Evolutionary conservation across 1,284 basidiomycete species (phyloP).

Genomic region (Cutaneotrichosporon cyanovorans): DNA sequence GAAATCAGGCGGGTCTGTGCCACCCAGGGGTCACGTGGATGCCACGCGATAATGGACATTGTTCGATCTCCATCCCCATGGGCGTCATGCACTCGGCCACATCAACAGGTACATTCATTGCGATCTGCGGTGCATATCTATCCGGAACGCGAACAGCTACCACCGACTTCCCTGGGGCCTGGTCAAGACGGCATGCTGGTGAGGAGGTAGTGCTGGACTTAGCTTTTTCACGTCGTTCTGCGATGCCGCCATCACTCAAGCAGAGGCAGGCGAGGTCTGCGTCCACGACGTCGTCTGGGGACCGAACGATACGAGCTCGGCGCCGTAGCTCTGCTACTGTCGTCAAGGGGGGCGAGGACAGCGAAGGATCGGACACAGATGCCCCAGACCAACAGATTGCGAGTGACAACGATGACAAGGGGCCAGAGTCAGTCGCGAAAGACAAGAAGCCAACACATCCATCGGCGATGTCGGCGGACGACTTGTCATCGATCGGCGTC

Average conservation of each 20-base stretch:
- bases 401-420: too few species aligned
- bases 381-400: too few species aligned
- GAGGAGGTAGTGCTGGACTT: too few species aligned
- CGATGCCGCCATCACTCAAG: neutral
- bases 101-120: too few species aligned
- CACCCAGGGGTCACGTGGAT: neutral
- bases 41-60: too few species aligned
- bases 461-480: neutral
- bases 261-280: neutral
- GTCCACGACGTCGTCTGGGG: conserved; percentile 2
- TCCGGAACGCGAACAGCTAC: too few species aligned
- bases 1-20: conserved; percentile 3
- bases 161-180: too few species aligned
- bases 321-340: neutral
- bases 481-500: neutral
- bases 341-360: neutral
- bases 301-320: neutral
- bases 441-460: neutral
- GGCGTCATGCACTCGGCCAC: too few species aligned
- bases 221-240: too few species aligned
- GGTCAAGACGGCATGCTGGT: neutral
- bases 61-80: too few species aligned
- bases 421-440: neutral
- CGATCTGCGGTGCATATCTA: too few species aligned
- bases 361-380: neutral